Percentiles rank a stretch among this genome's conserved stretches.
These are phyloP conservation scores for Aspergillus aculeatus DNA, from an alignment of 2,329 filamentous ascomycete species.

Conservation along the genomic window DNA sequence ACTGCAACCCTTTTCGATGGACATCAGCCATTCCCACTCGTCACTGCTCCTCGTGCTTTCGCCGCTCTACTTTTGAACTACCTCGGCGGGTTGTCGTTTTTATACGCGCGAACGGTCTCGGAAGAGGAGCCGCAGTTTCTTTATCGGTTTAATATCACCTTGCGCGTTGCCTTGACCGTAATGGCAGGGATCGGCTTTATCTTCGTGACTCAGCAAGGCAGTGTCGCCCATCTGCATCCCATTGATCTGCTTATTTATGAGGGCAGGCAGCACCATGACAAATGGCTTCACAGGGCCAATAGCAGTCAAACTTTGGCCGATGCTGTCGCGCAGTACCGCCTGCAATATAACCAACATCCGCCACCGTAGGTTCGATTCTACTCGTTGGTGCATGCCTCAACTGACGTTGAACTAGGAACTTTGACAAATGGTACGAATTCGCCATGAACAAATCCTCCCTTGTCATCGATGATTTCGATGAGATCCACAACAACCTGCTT, in stretches of 20 bases:
- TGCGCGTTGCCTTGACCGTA: conserved; percentile 40
- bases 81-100: conserved; percentile 28
- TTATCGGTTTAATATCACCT: conserved; percentile 27
- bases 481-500: conserved; percentile 56
- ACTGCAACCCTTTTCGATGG: conserved; percentile 33
- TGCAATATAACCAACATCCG: conserved; percentile 54
- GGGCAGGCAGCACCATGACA: conserved; percentile 49
- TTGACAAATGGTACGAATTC: conserved; percentile 60
- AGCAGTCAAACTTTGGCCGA: conserved; percentile 49
- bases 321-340: conserved; percentile 53
- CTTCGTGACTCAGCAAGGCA: conserved; percentile 43
- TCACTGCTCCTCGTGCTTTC: conserved; percentile 28
- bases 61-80: conserved; percentile 34
- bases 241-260: conserved; percentile 56
- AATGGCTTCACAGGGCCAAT: conserved; percentile 50
- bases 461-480: conserved; percentile 61
- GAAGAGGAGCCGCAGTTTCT: conserved; percentile 31
- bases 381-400: not conserved
- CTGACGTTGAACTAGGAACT: conserved; percentile 40
- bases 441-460: conserved; percentile 52
- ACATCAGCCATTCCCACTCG: conserved; percentile 33
- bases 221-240: conserved; percentile 49
- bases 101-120: conserved; percentile 26
- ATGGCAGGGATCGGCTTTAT: conserved; percentile 45
- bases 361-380: conserved; percentile 46